These are phyloP conservation scores for Tetrahymena borealis DNA, from an alignment of 73 alveolate genomes.

Conservation along the genomic window DNA sequence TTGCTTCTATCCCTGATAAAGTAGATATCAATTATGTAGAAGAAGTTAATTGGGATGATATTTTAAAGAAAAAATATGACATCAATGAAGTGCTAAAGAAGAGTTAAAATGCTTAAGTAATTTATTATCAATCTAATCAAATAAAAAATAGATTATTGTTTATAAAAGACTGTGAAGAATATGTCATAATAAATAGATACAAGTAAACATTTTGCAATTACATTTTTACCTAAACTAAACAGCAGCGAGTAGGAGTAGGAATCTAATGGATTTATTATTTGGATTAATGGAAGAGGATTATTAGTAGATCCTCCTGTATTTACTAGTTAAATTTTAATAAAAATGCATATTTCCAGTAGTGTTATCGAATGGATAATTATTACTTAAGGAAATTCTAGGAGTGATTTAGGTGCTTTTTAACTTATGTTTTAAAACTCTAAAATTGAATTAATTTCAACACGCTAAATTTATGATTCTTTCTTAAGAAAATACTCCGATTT, in stretches of 20 bases:
- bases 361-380: background rate
- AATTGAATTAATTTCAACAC: background rate
- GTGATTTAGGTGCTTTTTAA: background rate
- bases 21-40: background rate
- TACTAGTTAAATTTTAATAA: background rate
- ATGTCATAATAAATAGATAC: background rate
- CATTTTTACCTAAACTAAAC: background rate
- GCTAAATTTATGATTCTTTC: background rate
- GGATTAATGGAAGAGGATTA: background rate
- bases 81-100: background rate
- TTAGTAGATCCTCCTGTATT: background rate
- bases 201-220: background rate
- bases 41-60: background rate
- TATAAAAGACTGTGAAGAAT: background rate
- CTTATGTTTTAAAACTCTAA: background rate
- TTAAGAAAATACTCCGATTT: background rate
- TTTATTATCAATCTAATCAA: background rate
- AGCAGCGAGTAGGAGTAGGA: background rate
- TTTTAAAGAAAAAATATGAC: background rate
- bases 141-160: background rate
- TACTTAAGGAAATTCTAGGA: background rate
- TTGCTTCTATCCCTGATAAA: background rate
- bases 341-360: background rate
- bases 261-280: background rate
- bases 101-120: background rate